Evolutionary conservation across 768 basidiomycete genomes (phyloP), one percentile per base, ranked within the genome.

Genomic region (Tulasnella sp.): DNA sequence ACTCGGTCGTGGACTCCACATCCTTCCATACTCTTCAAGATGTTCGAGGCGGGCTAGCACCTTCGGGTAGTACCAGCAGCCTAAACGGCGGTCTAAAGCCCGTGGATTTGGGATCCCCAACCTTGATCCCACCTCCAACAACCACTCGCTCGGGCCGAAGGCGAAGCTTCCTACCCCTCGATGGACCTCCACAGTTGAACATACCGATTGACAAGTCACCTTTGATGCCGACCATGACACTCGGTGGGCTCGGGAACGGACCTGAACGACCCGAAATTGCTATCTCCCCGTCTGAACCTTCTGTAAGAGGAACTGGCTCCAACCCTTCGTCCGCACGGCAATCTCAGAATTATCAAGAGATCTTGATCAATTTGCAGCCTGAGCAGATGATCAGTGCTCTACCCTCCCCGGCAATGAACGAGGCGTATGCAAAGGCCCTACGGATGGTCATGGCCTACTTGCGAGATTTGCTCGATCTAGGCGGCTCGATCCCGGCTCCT

Each of bases 391-490:
- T 52, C 19, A 64, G 58, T 34, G 69, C 69, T 34, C 25, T 71
- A 19, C n/a, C 67, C 1, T 71, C 75, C 9, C 85, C 86, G 14
- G 85, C 85, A 38, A 82, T 85, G 64, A 84, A 84, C 49, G 80
- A 79, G 37, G 38, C 91, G 91, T 81, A 90, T 89, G 72, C 54
- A 80, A 87, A 92, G 64, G 95, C 94, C 39, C 86, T 99, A 72
- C 89, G 93, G 75, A 92, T 93, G 12, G 89, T 99, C 22, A 96
- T 99, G 92, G 94, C 95, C 8, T 99, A 99, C 83, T 87, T 99
- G 25, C 90, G 90, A 80, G 97, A 99, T 80, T 91, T 99, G 89
- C 92, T 96, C 81, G 97, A 99, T 81, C 86, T 99, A 38, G 91
- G 90, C 22, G 83, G 90, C 79, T 88, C 90, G 25, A 31, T 64